phyloP scores from a whole-genome alignment of 129 eudicot genomes.

The Pulicaria dysenterica region DNA sequence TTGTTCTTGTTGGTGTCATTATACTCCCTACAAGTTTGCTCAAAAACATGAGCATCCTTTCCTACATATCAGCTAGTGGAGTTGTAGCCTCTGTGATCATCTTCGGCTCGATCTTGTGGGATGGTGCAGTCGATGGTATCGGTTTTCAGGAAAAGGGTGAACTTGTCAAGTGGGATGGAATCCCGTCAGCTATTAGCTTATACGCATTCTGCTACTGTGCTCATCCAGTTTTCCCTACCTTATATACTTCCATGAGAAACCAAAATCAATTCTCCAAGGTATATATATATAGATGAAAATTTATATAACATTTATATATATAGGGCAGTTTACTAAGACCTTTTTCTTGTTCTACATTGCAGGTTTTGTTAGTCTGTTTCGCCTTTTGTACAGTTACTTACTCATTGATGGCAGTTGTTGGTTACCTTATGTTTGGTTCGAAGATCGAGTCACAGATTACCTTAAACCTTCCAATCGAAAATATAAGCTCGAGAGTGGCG shows the following conservation, averaged over 20 bases:
- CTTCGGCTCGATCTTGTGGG: constrained; percentile 66
- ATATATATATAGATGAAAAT: neutral
- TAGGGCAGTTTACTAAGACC: neutral
- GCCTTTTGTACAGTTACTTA: constrained; percentile 54
- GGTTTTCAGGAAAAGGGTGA: constrained; percentile 64
- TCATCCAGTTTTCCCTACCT: constrained; percentile 88
- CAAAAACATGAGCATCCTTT: constrained; percentile 61
- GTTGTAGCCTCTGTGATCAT: constrained; percentile 69
- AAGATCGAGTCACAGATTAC: constrained; percentile 60
- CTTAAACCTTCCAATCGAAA: constrained; percentile 63
- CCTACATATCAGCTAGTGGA: constrained; percentile 78
- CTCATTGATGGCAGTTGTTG: constrained; percentile 70
- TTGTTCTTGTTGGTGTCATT: constrained; percentile 57
- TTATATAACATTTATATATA: neutral
- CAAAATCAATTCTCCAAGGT: constrained; percentile 70
- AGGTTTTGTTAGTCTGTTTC: constrained; percentile 77
- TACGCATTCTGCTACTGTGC: constrained; percentile 84
- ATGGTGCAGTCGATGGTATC: constrained; percentile 62
- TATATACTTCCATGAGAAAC: constrained; percentile 76
- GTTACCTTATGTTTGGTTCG: constrained; percentile 81
- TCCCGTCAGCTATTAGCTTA: constrained; percentile 72
- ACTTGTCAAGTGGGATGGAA: constrained; percentile 53
- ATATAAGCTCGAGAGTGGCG: constrained; percentile 64
- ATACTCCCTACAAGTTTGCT: constrained; percentile 69
- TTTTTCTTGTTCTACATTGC: constrained; percentile 23